A percentile compares a stretch with the other conserved stretches of the same genome.
phyloP scores from a whole-genome alignment of 768 basidiomycete genomes.

The Hysterangium stoloniferum region DNA sequence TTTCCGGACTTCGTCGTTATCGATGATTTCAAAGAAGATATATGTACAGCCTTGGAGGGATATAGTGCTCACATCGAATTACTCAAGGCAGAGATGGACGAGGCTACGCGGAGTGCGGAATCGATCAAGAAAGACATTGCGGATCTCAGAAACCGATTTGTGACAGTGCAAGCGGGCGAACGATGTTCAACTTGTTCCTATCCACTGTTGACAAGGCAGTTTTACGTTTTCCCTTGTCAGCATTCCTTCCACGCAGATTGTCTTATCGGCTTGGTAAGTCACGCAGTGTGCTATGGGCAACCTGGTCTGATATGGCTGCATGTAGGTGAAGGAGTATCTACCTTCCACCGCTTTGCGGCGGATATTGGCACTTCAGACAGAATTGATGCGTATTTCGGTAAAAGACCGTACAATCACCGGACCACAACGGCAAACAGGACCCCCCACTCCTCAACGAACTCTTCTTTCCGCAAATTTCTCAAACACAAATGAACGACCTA shows the following conservation, averaged over 20 bases:
- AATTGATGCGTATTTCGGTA: slow-evolving; percentile 57
- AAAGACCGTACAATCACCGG: slow-evolving; percentile 23
- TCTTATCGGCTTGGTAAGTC: slow-evolving; percentile 81
- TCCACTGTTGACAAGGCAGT: slow-evolving; percentile 77
- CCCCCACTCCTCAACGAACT: slow-evolving; percentile 42
- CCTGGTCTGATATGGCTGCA: slow-evolving; percentile 8
- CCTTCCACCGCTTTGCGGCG: slow-evolving; percentile 75
- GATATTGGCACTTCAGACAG: slow-evolving; percentile 78
- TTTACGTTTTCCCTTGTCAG: slow-evolving; percentile 98
- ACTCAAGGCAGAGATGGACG: slow-evolving; percentile 92
- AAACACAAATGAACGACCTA: slow-evolving; percentile 50
- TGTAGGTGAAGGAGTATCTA: slow-evolving; percentile 86
- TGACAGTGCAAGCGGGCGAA: slow-evolving; percentile 84
- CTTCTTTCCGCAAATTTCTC: slow-evolving; percentile 71
- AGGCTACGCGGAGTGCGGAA: slow-evolving; percentile 86
- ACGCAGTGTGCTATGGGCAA: slow-evolving; percentile 1
- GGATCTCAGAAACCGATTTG: slow-evolving; percentile 78
- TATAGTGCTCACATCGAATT: slow-evolving; percentile 88
- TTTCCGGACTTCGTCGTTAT: slow-evolving; percentile 99
- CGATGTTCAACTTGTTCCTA: slow-evolving; percentile 76
- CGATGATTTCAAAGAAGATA: slow-evolving; percentile 99
- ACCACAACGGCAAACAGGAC: slow-evolving; percentile 24
- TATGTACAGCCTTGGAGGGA: slow-evolving; percentile 89
- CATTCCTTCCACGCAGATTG: slow-evolving; percentile 98
- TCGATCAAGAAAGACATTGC: slow-evolving; percentile 89